Base-by-base conservation (phyloP, 441 rosid species). In the Syzygium syzygioides region DNA sequence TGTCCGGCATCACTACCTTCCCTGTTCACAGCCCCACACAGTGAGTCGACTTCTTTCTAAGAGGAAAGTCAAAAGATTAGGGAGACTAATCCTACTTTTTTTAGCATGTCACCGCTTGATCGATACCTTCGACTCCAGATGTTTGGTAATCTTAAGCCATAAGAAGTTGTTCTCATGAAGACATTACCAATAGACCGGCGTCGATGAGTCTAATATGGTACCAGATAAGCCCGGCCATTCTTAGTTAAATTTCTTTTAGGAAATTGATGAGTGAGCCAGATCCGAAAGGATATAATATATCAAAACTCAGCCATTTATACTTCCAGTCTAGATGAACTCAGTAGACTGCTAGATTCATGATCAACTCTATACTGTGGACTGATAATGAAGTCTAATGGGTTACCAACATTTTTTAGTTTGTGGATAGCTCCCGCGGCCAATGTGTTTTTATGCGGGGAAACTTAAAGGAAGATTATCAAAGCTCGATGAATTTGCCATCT, bases 1-100 rank as follows among this genome's bases (percentile, higher is more conserved):
- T 90, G 17, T 94, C 93, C 1, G 96, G 98, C 87, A 88, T 76
- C 64, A 91, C 89, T 83, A 91, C 48, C 88, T 91, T 92, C 86
- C 98, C 98, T 95, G 14, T 71, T 6, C 50, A 71, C 50, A 37
- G 26, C 48, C 15, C 50, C 80, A 37, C 80, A 37, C 11, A 32
- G 79, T 37, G 37, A 71, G 28, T 37, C 80, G 37, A 19, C 80
- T 19, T 68, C 48, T 68, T 68, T 66, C 79, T 13, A 5, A 68
- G 48, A 1, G 80, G 45, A 37, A 68, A 68, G 80, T 68, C 48
- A 68, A 68, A 41, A 19, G 7, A 68, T 5, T 68, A 23, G 26
- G 80, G 0, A 37, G 28, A 68, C 26, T 34, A 34, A 19, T 68
- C 80, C 28, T 37, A 18, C 5, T 11, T 68, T 19, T 10, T 68